Conservation (phyloP, 495 filamentous ascomycete genomes). For the Hypoxylon rickii region DNA sequence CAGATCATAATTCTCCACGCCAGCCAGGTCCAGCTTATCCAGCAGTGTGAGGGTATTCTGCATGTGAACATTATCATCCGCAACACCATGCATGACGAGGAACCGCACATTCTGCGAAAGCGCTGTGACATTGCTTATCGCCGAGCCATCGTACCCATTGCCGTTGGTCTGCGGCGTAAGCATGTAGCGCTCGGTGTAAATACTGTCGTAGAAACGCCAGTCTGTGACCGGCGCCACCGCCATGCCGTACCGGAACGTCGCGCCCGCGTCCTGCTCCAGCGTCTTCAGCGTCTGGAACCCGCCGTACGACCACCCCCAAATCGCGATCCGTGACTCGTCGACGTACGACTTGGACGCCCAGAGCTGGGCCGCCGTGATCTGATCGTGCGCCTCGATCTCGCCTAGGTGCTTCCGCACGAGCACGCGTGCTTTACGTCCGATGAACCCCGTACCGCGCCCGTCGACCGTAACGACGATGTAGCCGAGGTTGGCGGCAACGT, state of each 20-base stretch:
- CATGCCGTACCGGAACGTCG: conserved; percentile 95
- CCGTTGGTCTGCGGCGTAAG: conserved; percentile 83
- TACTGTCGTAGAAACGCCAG: conserved; percentile 93
- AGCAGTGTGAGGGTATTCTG: conserved; percentile 87
- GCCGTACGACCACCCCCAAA: conserved; percentile 99
- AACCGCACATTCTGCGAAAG: conserved; percentile 79
- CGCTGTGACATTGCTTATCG: conserved; percentile 71
- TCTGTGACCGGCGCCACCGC: conserved; percentile 97
- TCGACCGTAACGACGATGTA: conserved; percentile 97
- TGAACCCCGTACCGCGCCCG: conserved; percentile 88
- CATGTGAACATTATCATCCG: conserved; percentile 96
- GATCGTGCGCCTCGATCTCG: conserved; percentile 82
- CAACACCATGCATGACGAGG: conserved; percentile 89
- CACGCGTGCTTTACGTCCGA: conserved; percentile 81
- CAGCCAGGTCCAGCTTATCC: conserved; percentile 81
- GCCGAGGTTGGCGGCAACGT: conserved; percentile 82
- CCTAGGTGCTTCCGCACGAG: conserved; percentile 84
- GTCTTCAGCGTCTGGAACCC: conserved; percentile 98
- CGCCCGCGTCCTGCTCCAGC: conserved; percentile 84
- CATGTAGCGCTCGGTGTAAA: conserved; percentile 98
- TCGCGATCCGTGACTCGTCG: conserved; percentile 78
- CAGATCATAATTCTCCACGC: conserved; percentile 93
- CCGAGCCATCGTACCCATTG: conserved; percentile 73
- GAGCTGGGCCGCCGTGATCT: conserved; percentile 87
- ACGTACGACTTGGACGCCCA: conserved; percentile 85